These are phyloP conservation scores for Schizosaccharomyces octosporus DNA, from an alignment of 805 yeast genomes.

Conservation along the genomic window DNA sequence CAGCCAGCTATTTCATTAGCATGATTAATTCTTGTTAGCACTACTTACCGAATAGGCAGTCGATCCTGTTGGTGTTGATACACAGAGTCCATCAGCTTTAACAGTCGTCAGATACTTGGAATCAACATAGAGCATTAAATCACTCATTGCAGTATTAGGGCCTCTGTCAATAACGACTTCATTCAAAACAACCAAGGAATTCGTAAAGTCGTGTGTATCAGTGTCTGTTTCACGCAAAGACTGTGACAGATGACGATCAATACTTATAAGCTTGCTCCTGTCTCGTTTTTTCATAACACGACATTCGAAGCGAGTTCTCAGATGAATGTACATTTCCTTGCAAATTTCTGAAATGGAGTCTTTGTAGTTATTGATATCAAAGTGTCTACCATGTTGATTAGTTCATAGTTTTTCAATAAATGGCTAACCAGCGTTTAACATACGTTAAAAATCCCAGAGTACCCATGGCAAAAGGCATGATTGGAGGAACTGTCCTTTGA, in stretches of 20 bases:
- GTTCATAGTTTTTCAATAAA: no score
- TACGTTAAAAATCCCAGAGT: slow-evolving; percentile 61
- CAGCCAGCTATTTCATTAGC: slow-evolving; percentile 25
- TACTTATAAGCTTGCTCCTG: slow-evolving; percentile 24
- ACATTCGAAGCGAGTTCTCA: slow-evolving; percentile 75
- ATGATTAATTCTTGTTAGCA: not conserved
- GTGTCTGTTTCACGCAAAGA: not conserved
- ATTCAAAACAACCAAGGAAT: slow-evolving; percentile 43
- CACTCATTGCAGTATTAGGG: slow-evolving; percentile 76
- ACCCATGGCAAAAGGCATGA: slow-evolving; percentile 58
- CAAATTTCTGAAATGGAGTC: slow-evolving; percentile 19
- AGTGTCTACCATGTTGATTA: slow-evolving; percentile 27
- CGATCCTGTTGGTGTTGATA: slow-evolving; percentile 52
- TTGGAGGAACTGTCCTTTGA: slow-evolving; percentile 73
- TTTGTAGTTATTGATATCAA: slow-evolving; percentile 44
- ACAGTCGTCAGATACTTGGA: slow-evolving; percentile 65
- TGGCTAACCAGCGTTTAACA: slow-evolving; percentile 42
- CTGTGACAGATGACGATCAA: not conserved
- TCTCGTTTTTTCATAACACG: slow-evolving; percentile 26
- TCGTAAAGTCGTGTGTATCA: slow-evolving; percentile 16
- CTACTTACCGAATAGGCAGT: slow-evolving; percentile 52
- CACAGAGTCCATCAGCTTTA: slow-evolving; percentile 48
- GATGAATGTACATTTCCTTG: slow-evolving; percentile 5
- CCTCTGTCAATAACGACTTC: slow-evolving; percentile 85
- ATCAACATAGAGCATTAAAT: slow-evolving; percentile 73